Conservation (phyloP, 768 basidiomycete species). For the Rhizopogon vinicolor region DNA sequence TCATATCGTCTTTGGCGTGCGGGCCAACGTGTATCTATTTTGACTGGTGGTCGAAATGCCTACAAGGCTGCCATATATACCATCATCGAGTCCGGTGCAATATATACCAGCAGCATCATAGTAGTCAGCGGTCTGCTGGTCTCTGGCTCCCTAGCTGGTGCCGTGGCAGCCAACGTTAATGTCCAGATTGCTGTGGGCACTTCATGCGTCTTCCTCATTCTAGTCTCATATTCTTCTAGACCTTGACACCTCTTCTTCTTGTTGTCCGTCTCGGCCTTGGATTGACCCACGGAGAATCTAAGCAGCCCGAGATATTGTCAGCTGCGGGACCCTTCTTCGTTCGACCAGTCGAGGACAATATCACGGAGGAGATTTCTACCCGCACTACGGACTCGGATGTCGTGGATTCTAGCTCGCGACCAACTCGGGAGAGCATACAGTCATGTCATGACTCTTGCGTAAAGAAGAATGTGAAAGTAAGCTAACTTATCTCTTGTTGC, state of each 20-base stretch:
- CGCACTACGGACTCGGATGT: not conserved
- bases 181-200: constrained; percentile 10
- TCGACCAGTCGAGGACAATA: not conserved
- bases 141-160: not conserved
- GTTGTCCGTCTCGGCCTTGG: constrained; percentile 9
- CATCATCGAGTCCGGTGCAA: constrained; percentile 14
- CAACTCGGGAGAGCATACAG: too few species aligned
- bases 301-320: not conserved
- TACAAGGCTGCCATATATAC: constrained; percentile 8
- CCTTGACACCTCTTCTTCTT: constrained; percentile 9
- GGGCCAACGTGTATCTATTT: not conserved
- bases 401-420: too few species aligned
- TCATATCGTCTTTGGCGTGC: constrained; percentile 9
- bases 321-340: not conserved
- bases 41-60: not conserved
- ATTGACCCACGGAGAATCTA: not conserved
- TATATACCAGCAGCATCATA: constrained; percentile 9
- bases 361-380: not conserved
- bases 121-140: constrained; percentile 5
- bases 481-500: too few species aligned
- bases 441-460: too few species aligned
- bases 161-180: constrained; percentile 2
- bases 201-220: not conserved
- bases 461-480: too few species aligned
- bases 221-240: constrained; percentile 3